Conservation (phyloP, 257 asterid genomes). For the Solanum boliviense region DNA sequence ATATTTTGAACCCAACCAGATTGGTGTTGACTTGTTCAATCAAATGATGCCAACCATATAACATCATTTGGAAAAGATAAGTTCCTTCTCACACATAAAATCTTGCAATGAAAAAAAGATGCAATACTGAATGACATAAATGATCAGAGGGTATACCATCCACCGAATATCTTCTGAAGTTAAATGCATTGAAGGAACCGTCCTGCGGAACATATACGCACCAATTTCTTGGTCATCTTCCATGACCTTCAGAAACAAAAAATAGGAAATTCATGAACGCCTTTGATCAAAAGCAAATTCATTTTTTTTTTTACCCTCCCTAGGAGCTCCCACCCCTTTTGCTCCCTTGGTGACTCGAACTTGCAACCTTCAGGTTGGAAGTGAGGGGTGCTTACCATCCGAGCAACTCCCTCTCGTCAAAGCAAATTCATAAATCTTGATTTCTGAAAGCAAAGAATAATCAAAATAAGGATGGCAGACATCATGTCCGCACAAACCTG, state of each 20-base stretch:
- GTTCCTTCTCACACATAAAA: background rate
- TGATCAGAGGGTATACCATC: slow-evolving; percentile 52
- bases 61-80: background rate
- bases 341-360: too few species aligned
- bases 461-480: background rate
- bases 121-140: background rate
- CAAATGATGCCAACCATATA: background rate
- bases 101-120: background rate
- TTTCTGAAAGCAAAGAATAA: background rate
- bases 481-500: slow-evolving; percentile 36
- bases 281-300: background rate
- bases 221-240: slow-evolving; percentile 96
- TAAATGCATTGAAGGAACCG: slow-evolving; percentile 84
- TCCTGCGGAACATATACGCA: slow-evolving; percentile 98
- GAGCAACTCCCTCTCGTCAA: background rate
- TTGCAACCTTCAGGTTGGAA: too few species aligned
- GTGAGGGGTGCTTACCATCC: too few species aligned
- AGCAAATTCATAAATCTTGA: background rate
- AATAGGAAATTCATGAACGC: background rate
- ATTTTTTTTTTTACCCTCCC: too few species aligned
- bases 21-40: background rate
- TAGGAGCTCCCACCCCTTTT: too few species aligned
- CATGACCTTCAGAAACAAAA: slow-evolving; percentile 62
- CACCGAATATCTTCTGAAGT: slow-evolving; percentile 84
- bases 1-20: background rate